phyloP scores from a whole-genome alignment of 305 asterid species.

The Caryopteris hybrid region DNA sequence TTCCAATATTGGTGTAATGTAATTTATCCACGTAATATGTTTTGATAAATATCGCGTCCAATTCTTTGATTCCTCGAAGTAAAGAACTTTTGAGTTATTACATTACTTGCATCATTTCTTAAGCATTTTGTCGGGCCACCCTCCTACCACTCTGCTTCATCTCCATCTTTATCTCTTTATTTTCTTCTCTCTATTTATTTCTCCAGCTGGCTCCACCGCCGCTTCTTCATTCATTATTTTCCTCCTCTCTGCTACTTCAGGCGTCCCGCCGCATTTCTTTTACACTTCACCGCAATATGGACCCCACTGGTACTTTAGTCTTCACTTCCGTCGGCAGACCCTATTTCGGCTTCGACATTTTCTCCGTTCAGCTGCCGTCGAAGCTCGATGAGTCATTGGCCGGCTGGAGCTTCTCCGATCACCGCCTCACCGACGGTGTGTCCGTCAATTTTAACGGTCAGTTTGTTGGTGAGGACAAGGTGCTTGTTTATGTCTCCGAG shows the following conservation, averaged over 20 bases:
- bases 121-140: too few relatives aligned
- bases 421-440: conserved; percentile 60
- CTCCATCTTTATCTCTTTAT: too few relatives aligned
- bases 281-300: conserved; percentile 22
- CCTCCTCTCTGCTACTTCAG: background rate
- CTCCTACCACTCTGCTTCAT: too few relatives aligned
- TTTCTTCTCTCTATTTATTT: too few relatives aligned
- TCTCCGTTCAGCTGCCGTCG: conserved; percentile 42
- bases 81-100: too few relatives aligned
- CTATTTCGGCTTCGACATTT: conserved; percentile 66
- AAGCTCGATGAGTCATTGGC: background rate
- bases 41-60: too few relatives aligned
- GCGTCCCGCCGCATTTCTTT: background rate
- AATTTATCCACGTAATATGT: too few relatives aligned
- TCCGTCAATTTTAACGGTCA: conserved; percentile 69
- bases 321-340: conserved; percentile 59
- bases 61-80: too few relatives aligned
- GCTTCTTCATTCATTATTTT: background rate
- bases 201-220: background rate
- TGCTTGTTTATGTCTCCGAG: conserved; percentile 60
- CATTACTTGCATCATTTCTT: too few relatives aligned
- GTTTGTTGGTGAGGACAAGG: conserved; percentile 34
- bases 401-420: conserved; percentile 18
- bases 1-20: too few relatives aligned
- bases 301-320: conserved; percentile 52